Base-by-base conservation (phyloP, 2,329 filamentous ascomycete species). In the Aplosporella prunicola region DNA sequence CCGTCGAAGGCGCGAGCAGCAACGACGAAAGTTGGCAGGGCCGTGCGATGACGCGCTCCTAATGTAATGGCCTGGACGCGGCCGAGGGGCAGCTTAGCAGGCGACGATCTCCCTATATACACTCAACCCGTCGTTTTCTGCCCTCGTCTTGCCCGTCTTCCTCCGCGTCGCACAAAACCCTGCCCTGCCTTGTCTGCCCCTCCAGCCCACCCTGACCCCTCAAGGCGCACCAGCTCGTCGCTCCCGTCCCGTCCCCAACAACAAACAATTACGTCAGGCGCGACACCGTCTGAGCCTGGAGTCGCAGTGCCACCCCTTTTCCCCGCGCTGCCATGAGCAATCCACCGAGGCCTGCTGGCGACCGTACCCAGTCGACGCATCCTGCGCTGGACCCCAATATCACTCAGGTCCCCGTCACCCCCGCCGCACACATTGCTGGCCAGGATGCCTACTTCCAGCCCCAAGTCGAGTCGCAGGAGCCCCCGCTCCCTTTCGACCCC, bases 381-480 rank as follows among this genome's bases (percentile, higher is more conserved):
- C 62, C 61, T 20, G 62, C 60, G 5, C 56, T 64, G 20, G 51
- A 60, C 14, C 39, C 46, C 14, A 55, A 51, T 25, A 44, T 62
- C 39, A 64, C 56, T 32, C 48, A 47, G 9, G 54, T 64, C 11
- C 63, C 63, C 9, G 63, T 67, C 34, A 66, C 63, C 9, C 63
- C 63, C 14, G 62, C 58, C 32, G 52, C 62, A 5, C 55, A 59
- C 38, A 32, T 55, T 31, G 46, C 47, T 20, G 60, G 59, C 22
- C 42, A 51, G 13, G 57, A 58, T 13, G 59, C 59, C 34, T 64
- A 64, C 47, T 50, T 59, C 32, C 47, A 58, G 28, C 49, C 51
- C 18, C 32, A 36, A 15, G 23, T 29, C 22, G 35, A 32, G 23
- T 37, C 43, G 20, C 43, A 47, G 20, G 43, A 50, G n/a, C 50